These are phyloP conservation scores for Psilocybe mexicana DNA, from an alignment of 1,284 basidiomycete species.

Conservation along the genomic window DNA sequence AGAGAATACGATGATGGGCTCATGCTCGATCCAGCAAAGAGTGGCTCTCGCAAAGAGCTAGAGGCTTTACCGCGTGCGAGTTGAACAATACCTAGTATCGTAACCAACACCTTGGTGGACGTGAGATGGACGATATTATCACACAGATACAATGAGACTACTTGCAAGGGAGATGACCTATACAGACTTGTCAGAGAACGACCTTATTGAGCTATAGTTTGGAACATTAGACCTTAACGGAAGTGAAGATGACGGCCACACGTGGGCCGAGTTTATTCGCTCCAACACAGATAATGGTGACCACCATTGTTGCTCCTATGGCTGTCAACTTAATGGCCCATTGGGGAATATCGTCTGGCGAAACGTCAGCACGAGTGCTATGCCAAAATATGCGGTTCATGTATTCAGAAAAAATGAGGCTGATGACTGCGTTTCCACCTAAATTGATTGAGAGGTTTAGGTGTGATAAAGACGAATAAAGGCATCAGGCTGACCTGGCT, in stretches of 20 bases:
- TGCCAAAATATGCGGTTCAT: conserved; percentile 80
- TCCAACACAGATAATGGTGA: conserved; percentile 78
- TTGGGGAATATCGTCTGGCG: conserved; percentile 79
- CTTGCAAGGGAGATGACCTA: conserved; percentile 62
- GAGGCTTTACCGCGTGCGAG: conserved; percentile 69
- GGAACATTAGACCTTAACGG: conserved; percentile 67
- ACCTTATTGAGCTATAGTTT: not conserved
- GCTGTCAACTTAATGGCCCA: conserved; percentile 96
- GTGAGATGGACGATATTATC: conserved; percentile 2
- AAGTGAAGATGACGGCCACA: conserved; percentile 84
- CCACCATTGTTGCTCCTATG: conserved; percentile 66
- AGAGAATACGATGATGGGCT: conserved; percentile 88
- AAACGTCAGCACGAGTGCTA: conserved; percentile 58
- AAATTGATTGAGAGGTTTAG: not conserved
- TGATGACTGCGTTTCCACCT: conserved; percentile 72
- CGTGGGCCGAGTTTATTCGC: conserved; percentile 81
- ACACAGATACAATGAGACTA: conserved; percentile 8
- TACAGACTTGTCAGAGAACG: conserved; percentile 12
- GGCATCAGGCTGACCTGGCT: conserved; percentile 59
- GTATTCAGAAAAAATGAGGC: conserved; percentile 84
- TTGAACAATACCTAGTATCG: conserved; percentile 74
- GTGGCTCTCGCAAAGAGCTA: conserved; percentile 58
- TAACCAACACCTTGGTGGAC: conserved; percentile 58
- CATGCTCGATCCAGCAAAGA: conserved; percentile 76
- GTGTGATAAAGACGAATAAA: not conserved